Evolutionary conservation across 208 protist species (phyloP), one percentile per base, ranked within the genome.

Genomic region (Wallacemonas collosoma): DNA sequence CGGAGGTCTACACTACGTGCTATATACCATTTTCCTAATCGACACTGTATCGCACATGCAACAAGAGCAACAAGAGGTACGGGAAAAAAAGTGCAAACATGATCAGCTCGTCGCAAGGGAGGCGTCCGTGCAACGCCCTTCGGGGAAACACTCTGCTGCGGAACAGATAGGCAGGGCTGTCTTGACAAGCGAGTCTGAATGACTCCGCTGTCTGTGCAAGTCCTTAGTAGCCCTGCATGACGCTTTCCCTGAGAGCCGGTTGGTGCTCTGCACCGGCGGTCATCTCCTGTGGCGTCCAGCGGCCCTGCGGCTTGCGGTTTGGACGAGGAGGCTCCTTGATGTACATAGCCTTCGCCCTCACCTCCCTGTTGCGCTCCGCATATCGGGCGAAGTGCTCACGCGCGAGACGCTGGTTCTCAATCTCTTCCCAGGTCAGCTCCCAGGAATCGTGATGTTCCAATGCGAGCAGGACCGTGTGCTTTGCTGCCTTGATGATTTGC

Each of bases 381-480:
- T 79, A 87, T 14, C 86, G 72, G 2, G 92, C 85, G 73, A 86
- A 91, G 9, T 81, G 71, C 75, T 97, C 92, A 61, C 92, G 89
- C 17, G 80, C 89, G 3, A 83, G 67, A 48, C 92, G 82, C 61
- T 93, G 86, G 77, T 94, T 83, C 44, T 97, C 92, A 1, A 97
- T 41, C 54, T 97, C 89, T 57, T 97, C 87, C 90, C 92, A 95
- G 8, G 92, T 97, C 12, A 93, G 81, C 64, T 97, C 87, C 88
- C 89, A 94, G 17, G 92, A 93, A 71, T 95, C 92, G 72, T 92
- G 87, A 64, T 97, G 92, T 72, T 97, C 89, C 55, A 97, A 88
- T 1, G 88, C 86, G 61, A 97, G 79, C 26, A 97, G 82, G 2
- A 97, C 92, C 74, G 93, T 93, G 62, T 97, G 92, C 76, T 97